A percentile compares a stretch with the other conserved stretches of the same genome.
Evolutionary conservation across 169 alveolate species (phyloP).

Genomic region (Eimeria praecox): DNA sequence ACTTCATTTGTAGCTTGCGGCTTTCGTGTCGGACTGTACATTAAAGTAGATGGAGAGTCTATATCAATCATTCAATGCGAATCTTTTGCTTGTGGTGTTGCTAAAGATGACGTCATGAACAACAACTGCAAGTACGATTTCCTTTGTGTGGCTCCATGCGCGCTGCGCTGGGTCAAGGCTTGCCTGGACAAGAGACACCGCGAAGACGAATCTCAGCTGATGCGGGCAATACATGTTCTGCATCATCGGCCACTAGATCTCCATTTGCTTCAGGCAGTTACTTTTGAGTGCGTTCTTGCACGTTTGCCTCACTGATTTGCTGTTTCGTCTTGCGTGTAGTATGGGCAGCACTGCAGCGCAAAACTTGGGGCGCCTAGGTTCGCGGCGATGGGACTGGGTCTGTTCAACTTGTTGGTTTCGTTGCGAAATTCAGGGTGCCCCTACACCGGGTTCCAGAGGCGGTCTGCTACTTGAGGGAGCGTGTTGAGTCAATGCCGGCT

Average conservation of each 20-base stretch:
- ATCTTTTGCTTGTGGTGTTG: slow-evolving; percentile 3
- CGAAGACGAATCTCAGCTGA: slow-evolving; percentile 55
- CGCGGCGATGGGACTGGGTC: background rate
- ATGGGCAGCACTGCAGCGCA: background rate
- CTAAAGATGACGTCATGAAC: slow-evolving; percentile 70
- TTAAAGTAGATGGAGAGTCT: background rate
- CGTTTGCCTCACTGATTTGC: background rate
- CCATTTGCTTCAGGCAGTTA: slow-evolving; percentile 65
- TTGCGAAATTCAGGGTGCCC: slow-evolving; percentile 64
- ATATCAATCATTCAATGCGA: background rate
- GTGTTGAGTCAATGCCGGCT: slow-evolving; percentile 71
- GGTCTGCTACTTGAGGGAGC: slow-evolving; percentile 63
- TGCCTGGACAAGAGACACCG: slow-evolving; percentile 69
- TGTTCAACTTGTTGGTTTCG: background rate
- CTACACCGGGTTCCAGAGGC: slow-evolving; percentile 74
- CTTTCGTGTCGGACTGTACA: background rate
- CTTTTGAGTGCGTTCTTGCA: slow-evolving; percentile 35
- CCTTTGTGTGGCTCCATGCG: slow-evolving; percentile 71
- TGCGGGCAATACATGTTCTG: slow-evolving; percentile 70
- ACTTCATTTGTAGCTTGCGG: background rate
- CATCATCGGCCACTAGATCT: slow-evolving; percentile 68
- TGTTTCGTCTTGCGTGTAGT: background rate
- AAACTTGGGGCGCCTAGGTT: too few relatives aligned
- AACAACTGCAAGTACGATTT: slow-evolving; percentile 75
- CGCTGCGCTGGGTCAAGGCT: slow-evolving; percentile 76